Percentiles rank a stretch among this genome's conserved stretches.
Evolutionary conservation across 2,329 filamentous ascomycete species (phyloP).

Genomic region (Emericellopsis cladophorae): DNA sequence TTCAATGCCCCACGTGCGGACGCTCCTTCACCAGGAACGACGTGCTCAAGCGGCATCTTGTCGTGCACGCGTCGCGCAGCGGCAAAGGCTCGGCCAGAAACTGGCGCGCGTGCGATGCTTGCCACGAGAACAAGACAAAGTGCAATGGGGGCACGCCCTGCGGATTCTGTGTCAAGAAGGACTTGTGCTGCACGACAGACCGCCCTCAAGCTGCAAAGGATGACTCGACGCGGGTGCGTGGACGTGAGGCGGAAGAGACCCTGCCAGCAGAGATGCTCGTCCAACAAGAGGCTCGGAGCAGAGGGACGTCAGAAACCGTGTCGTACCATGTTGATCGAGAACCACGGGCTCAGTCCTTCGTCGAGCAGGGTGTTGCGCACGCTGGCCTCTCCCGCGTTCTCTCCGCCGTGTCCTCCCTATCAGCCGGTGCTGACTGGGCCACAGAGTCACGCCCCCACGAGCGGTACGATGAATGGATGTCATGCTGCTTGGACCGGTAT

Average conservation of each 20-base stretch:
- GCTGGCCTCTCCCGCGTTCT: constrained; percentile 1
- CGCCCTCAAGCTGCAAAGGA: no score
- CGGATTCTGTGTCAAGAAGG: constrained; percentile 23
- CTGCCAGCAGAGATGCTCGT: no score
- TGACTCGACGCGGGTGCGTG: background rate
- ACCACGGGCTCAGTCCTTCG: background rate
- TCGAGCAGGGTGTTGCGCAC: background rate
- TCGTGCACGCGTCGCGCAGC: constrained; percentile 16
- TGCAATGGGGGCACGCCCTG: constrained; percentile 27
- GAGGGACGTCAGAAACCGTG: background rate
- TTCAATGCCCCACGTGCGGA: constrained; percentile 21
- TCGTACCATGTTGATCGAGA: background rate
- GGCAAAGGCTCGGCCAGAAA: constrained; percentile 15
- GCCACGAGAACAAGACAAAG: constrained; percentile 30
- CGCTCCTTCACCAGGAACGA: constrained; percentile 26
- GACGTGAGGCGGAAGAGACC: no score
- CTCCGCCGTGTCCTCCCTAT: constrained; percentile 3
- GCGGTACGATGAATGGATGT: constrained; percentile 6
- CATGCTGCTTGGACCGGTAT: constrained; percentile 15
- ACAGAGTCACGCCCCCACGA: background rate
- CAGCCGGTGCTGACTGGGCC: constrained; percentile 2
- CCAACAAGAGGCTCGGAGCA: no score
- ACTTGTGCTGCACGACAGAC: constrained; percentile 19
- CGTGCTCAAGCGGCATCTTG: constrained; percentile 22
- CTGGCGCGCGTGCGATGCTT: constrained; percentile 27